Evolutionary conservation across 2,329 filamentous ascomycete genomes (phyloP).

Genomic region (Dothistroma septosporum): DNA sequence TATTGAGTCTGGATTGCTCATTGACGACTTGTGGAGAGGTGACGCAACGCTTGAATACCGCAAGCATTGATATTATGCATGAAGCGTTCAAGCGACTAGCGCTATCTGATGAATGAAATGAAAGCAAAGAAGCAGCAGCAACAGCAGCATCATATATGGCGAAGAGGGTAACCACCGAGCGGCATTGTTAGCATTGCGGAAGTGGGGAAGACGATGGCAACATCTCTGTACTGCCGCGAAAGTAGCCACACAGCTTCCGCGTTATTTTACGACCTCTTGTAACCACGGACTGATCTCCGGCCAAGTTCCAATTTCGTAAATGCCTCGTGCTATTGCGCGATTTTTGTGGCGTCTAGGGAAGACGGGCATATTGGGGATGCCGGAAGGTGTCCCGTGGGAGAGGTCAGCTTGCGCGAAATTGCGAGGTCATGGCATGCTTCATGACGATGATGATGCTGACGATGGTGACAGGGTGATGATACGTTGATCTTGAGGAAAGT

Average conservation of each 20-base stretch:
- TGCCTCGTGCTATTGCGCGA: slow-evolving; percentile 8
- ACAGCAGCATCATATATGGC: neutral
- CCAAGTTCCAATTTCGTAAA: slow-evolving; percentile 1
- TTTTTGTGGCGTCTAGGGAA: neutral
- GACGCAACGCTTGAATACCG: neutral
- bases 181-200: neutral
- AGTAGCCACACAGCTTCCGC: neutral
- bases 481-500: neutral
- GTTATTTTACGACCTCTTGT: neutral
- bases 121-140: neutral
- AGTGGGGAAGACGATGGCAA: slow-evolving; percentile 7
- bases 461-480: neutral
- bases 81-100: slow-evolving; percentile 16
- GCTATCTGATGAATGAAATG: neutral
- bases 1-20: slow-evolving; percentile 15
- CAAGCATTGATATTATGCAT: slow-evolving; percentile 3
- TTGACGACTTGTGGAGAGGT: neutral
- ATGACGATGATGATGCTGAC: neutral
- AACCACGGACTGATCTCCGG: neutral
- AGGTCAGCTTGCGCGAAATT: neutral
- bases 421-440: neutral
- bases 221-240: slow-evolving; percentile 1
- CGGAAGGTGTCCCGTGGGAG: neutral
- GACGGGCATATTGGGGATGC: neutral
- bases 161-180: neutral